Evolutionary conservation across 23 red algal genomes (phyloP).

Genomic region (Chondrus crispus): DNA sequence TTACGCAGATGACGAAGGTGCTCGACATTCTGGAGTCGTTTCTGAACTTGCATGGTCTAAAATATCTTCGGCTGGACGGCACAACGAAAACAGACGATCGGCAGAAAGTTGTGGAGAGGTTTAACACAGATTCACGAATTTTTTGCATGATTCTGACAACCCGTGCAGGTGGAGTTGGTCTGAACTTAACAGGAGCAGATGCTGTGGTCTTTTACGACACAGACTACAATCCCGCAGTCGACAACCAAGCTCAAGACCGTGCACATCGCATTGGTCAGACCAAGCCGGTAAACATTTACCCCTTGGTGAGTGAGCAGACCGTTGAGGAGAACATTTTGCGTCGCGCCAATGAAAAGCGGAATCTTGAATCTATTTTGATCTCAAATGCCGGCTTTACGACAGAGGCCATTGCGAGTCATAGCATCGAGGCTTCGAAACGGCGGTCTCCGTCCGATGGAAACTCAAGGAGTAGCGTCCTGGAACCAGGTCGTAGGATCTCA

Average conservation of each 20-base stretch:
- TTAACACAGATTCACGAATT: constrained; percentile 79
- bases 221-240: constrained; percentile 97
- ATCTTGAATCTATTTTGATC: constrained; percentile 77
- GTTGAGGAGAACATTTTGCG: constrained; percentile 94
- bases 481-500: too few species aligned
- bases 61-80: constrained; percentile 91
- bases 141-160: constrained; percentile 93
- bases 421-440: too few species aligned
- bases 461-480: too few species aligned
- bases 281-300: constrained; percentile 80
- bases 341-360: constrained; percentile 75
- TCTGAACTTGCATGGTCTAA: constrained; percentile 70
- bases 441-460: too few species aligned
- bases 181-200: constrained; percentile 95
- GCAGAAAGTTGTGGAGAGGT: constrained; percentile 80
- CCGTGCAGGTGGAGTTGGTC: constrained; percentile 81
- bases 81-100: constrained; percentile 83
- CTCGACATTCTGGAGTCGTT: constrained; percentile 94
- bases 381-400: constrained; percentile 61
- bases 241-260: constrained; percentile 97
- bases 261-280: constrained; percentile 97
- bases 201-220: constrained; percentile 96
- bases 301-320: constrained; percentile 78
- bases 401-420: constrained; percentile 40
- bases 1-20: constrained; percentile 95